A percentile compares a stretch with the other conserved stretches of the same genome.
These are phyloP conservation scores for Debaryomyces nepalensis DNA, from an alignment of 1,139 yeast genomes.

Conservation along the genomic window DNA sequence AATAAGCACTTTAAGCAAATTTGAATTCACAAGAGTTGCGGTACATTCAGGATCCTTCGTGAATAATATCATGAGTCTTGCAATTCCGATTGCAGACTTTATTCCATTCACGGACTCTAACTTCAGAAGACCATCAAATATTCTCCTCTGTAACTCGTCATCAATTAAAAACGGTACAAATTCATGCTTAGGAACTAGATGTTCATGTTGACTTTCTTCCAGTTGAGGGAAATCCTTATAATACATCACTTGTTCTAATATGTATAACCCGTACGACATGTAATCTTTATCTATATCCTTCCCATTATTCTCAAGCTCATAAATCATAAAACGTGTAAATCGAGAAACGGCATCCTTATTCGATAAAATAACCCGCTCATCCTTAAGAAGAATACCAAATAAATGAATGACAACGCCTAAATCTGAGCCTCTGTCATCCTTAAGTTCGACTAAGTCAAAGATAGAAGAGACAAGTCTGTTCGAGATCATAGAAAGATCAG, in stretches of 20 bases:
- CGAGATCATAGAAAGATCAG: constrained; percentile 17
- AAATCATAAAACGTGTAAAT: constrained; percentile 43
- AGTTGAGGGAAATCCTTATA: constrained; percentile 47
- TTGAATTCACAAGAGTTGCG: constrained; percentile 46
- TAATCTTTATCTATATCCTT: constrained; percentile 47
- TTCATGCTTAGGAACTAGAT: constrained; percentile 8
- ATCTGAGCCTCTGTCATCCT: constrained; percentile 18
- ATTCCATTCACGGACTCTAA: constrained; percentile 45
- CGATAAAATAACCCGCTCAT: constrained; percentile 21
- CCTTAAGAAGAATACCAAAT: constrained; percentile 50
- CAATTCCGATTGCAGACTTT: constrained; percentile 53
- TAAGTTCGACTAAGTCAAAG: constrained; percentile 14
- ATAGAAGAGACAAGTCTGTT: constrained; percentile 20
- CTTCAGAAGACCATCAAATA: constrained; percentile 50
- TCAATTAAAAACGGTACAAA: constrained; percentile 28
- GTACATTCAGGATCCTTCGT: constrained; percentile 51
- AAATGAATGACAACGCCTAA: constrained; percentile 50
- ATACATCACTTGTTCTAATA: constrained; percentile 54
- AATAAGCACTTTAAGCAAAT: constrained; percentile 29
- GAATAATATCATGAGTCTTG: constrained; percentile 57
- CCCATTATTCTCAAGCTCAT: constrained; percentile 33
- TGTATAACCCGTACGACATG: constrained; percentile 54
- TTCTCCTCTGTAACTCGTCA: constrained; percentile 28
- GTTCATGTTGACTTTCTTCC: constrained; percentile 21
- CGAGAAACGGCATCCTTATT: constrained; percentile 26